phyloP scores from a whole-genome alignment of 495 filamentous ascomycete genomes.

The Lophiotrema nucula region DNA sequence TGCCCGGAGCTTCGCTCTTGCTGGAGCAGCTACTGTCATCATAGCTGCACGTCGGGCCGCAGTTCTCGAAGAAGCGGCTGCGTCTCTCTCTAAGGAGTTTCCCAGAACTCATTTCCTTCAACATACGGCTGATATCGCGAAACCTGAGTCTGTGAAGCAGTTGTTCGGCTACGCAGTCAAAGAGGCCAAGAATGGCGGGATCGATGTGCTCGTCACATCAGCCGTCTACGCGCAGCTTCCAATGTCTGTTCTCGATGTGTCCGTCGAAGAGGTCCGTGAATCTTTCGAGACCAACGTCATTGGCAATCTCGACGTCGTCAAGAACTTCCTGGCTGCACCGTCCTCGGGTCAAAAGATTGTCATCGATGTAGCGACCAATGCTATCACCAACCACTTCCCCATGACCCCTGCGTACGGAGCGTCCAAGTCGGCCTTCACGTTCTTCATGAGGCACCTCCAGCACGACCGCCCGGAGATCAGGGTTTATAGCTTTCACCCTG shows the following conservation, averaged over 20 bases:
- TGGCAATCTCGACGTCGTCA: slow-evolving; percentile 9
- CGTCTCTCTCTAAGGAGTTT: not conserved
- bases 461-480: not conserved
- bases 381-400: slow-evolving; percentile 29
- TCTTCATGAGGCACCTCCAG: not conserved
- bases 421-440: slow-evolving; percentile 1
- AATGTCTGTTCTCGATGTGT: not conserved
- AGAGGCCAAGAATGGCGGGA: not conserved
- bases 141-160: not conserved
- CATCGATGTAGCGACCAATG: slow-evolving; percentile 2
- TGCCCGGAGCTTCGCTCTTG: slow-evolving; percentile 6
- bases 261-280: not conserved
- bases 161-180: not conserved
- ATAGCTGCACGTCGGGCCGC: slow-evolving; percentile 7
- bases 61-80: not conserved
- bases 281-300: slow-evolving; percentile 8
- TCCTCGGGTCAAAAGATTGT: not conserved
- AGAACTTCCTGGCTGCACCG: not conserved
- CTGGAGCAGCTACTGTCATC: slow-evolving; percentile 5
- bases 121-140: not conserved
- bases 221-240: not conserved
- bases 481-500: slow-evolving; percentile 3
- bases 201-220: slow-evolving; percentile 5
- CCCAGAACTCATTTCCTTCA: slow-evolving; percentile 1
- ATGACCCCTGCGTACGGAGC: not conserved